These are phyloP conservation scores for Allium fistulosum DNA, from an alignment of 106 monocot genomes.

Conservation along the genomic window DNA sequence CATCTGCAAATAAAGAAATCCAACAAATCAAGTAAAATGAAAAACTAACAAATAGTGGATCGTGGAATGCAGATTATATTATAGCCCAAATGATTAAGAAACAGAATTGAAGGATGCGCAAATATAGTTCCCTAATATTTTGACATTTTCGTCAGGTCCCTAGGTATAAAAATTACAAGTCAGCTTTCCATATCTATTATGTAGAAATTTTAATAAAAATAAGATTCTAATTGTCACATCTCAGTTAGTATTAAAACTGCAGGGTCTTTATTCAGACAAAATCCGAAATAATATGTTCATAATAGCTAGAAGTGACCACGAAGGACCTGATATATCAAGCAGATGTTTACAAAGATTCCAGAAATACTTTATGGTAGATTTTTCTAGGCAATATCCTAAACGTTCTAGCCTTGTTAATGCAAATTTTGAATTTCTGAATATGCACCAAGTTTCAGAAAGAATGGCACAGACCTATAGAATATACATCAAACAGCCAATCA, in stretches of 20 bases:
- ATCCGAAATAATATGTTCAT: not conserved
- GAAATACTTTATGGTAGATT: conserved; percentile 48
- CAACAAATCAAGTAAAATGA: not conserved
- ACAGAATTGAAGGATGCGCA: too few relatives aligned
- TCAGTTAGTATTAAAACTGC: too few relatives aligned
- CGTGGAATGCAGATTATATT: too few relatives aligned
- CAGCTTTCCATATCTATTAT: too few relatives aligned
- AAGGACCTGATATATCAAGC: conserved; percentile 65
- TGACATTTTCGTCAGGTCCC: too few relatives aligned
- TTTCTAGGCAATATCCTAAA: conserved; percentile 64
- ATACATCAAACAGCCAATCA: too few relatives aligned
- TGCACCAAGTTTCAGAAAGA: conserved; percentile 82
- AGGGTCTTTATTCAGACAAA: too few relatives aligned
- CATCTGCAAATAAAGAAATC: conserved; percentile 39
- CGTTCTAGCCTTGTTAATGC: conserved; percentile 52
- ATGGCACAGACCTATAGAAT: conserved; percentile 62
- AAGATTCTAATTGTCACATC: too few relatives aligned
- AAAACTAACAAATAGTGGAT: not conserved
- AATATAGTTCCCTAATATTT: too few relatives aligned
- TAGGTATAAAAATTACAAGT: too few relatives aligned
- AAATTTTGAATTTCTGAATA: conserved; percentile 74
- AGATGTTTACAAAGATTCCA: conserved; percentile 85
- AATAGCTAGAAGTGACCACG: not conserved
- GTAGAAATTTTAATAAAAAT: too few relatives aligned
- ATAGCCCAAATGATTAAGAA: too few relatives aligned